These are phyloP conservation scores for Calonectria pseudoturangicola DNA, from an alignment of 2,329 filamentous ascomycete genomes.

Conservation along the genomic window DNA sequence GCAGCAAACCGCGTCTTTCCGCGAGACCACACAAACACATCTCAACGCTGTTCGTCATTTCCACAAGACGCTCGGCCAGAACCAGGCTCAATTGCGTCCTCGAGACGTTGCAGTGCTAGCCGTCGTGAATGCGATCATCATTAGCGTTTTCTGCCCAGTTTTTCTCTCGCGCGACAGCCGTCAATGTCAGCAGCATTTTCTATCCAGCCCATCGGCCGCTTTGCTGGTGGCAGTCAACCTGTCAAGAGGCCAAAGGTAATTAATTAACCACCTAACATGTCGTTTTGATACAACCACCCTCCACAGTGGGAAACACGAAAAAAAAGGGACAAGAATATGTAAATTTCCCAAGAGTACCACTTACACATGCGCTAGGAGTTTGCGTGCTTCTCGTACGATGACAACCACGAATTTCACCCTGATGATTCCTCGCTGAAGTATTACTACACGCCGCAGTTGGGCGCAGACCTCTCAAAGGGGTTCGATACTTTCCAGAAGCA, in stretches of 20 bases:
- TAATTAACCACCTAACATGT: neutral
- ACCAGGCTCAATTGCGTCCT: constrained; percentile 8
- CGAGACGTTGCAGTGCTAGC: neutral
- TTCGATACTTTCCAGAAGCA: constrained; percentile 89
- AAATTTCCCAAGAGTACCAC: neutral
- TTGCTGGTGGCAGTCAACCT: constrained; percentile 79
- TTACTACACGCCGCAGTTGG: constrained; percentile 86
- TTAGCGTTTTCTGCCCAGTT: neutral
- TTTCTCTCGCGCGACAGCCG: neutral
- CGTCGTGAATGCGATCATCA: neutral
- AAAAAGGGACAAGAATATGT: neutral
- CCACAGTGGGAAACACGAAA: neutral
- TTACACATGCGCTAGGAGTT: constrained; percentile 79
- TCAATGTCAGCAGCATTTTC: constrained; percentile 69
- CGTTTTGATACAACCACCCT: neutral
- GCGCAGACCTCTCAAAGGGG: constrained; percentile 84
- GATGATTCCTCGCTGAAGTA: constrained; percentile 89
- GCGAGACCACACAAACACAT: neutral
- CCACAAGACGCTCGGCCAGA: neutral
- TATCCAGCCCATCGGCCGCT: constrained; percentile 82
- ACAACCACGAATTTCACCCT: constrained; percentile 83
- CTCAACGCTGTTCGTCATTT: neutral
- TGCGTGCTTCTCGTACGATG: constrained; percentile 93
- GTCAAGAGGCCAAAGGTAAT: constrained; percentile 84
- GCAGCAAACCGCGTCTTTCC: constrained; percentile 9